A percentile compares a stretch with the other conserved stretches of the same genome.
Evolutionary conservation across 768 basidiomycete species (phyloP).

Genomic region (Tricholoma sp.): DNA sequence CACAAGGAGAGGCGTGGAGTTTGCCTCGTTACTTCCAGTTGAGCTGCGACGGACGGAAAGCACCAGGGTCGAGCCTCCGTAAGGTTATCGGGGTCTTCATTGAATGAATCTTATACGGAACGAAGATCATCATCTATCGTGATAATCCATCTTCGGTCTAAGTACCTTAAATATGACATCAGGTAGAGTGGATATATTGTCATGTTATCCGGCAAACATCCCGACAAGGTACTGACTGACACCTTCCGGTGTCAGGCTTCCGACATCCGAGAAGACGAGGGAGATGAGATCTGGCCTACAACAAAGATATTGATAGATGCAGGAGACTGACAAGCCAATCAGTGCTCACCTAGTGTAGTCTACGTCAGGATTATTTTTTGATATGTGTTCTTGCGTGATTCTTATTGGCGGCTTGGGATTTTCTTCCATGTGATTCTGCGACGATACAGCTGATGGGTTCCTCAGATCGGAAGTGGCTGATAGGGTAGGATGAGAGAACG

Average conservation of each 20-base stretch:
- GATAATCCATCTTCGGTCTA: constrained; percentile 25
- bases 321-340: not conserved
- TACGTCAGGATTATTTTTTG: constrained; percentile 80
- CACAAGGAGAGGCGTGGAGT: not conserved
- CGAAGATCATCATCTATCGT: constrained; percentile 31
- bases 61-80: not conserved
- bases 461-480: constrained; percentile 19
- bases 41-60: not conserved
- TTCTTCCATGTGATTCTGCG: constrained; percentile 14
- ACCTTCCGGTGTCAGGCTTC: constrained; percentile 87
- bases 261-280: constrained; percentile 91
- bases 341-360: constrained; percentile 82
- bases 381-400: constrained; percentile 82
- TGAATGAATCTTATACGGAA: constrained; percentile 1
- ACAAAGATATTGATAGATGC: constrained; percentile 1
- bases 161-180: constrained; percentile 8
- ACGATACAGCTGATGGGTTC: constrained; percentile 10
- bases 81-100: not conserved
- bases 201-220: constrained; percentile 73
- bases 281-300: constrained; percentile 86
- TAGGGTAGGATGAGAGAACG: constrained; percentile 48
- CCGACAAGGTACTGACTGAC: constrained; percentile 95
- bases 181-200: constrained; percentile 8
- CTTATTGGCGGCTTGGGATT: constrained; percentile 22
- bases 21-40: not conserved